Conservation (phyloP, 208 protist species). For the Trichomonas tenax region DNA sequence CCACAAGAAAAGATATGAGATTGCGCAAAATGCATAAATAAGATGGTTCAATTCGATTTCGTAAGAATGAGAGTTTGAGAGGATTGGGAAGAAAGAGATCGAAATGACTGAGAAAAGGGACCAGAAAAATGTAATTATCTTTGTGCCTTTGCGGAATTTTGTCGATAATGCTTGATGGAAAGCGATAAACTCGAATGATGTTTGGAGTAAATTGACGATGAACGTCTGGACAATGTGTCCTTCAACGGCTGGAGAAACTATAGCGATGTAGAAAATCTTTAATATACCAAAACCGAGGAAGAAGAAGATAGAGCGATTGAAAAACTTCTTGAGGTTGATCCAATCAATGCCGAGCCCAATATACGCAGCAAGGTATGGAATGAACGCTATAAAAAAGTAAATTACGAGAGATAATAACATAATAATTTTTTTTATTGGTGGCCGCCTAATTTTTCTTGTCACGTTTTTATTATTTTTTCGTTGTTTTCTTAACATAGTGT, state of each 20-base stretch:
- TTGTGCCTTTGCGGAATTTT: not conserved
- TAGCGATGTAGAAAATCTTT: not conserved
- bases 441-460: no score
- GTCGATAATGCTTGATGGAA: not conserved
- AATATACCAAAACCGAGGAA: not conserved
- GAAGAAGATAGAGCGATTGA: not conserved
- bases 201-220: not conserved
- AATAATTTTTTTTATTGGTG: no score
- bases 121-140: not conserved
- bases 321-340: not conserved
- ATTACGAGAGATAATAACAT: not conserved
- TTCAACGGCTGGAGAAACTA: not conserved
- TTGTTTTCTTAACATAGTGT: no score
- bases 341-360: not conserved
- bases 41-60: not conserved
- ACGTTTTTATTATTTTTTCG: no score
- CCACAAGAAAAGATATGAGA: not conserved
- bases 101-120: not conserved
- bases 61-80: not conserved
- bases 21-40: not conserved
- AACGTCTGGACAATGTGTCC: not conserved
- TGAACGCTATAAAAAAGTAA: not conserved
- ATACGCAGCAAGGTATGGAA: not conserved
- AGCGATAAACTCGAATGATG: not conserved
- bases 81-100: not conserved